Evolutionary conservation across 2,329 filamentous ascomycete genomes (phyloP).

Genomic region (Pseudonectria foliicola): DNA sequence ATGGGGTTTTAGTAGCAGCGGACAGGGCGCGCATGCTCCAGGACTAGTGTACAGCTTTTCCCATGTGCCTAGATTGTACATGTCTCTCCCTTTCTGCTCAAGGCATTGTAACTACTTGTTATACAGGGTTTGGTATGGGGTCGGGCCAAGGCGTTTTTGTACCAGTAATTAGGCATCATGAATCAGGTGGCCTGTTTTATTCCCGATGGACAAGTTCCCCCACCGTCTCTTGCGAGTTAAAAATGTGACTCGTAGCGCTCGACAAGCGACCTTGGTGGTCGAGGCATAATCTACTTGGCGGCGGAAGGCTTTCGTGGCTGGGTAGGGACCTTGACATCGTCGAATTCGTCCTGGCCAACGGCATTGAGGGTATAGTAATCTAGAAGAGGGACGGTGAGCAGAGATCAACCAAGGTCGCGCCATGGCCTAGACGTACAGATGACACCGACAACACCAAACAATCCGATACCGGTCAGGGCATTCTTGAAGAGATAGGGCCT

Average conservation of each 20-base stretch:
- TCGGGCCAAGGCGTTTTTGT: slow-evolving; percentile 12
- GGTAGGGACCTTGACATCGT: slow-evolving; percentile 86
- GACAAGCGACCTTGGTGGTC: no score
- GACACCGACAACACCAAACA: slow-evolving; percentile 68
- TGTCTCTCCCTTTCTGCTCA: slow-evolving; percentile 4
- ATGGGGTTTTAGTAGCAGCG: slow-evolving; percentile 8
- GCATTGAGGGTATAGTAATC: slow-evolving; percentile 64
- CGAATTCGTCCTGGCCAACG: slow-evolving; percentile 94
- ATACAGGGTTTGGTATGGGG: slow-evolving; percentile 13
- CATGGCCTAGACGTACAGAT: slow-evolving; percentile 70
- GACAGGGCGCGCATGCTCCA: slow-evolving; percentile 9
- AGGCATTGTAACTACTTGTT: slow-evolving; percentile 15
- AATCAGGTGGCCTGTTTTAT: slow-evolving; percentile 10
- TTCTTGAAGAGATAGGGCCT: slow-evolving; percentile 92
- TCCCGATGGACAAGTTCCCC: slow-evolving; percentile 5
- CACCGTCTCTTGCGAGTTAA: background rate
- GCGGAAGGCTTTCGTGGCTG: slow-evolving; percentile 47
- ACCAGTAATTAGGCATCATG: slow-evolving; percentile 10
- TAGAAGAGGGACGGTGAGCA: slow-evolving; percentile 21
- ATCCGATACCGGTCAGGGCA: slow-evolving; percentile 66
- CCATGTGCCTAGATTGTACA: slow-evolving; percentile 15
- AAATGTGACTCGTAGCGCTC: background rate
- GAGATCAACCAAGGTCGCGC: background rate
- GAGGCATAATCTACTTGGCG: slow-evolving; percentile 20
- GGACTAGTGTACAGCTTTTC: slow-evolving; percentile 16